These are phyloP conservation scores for Colletotrichum sojae DNA, from an alignment of 2,329 filamentous ascomycete genomes.

Conservation along the genomic window DNA sequence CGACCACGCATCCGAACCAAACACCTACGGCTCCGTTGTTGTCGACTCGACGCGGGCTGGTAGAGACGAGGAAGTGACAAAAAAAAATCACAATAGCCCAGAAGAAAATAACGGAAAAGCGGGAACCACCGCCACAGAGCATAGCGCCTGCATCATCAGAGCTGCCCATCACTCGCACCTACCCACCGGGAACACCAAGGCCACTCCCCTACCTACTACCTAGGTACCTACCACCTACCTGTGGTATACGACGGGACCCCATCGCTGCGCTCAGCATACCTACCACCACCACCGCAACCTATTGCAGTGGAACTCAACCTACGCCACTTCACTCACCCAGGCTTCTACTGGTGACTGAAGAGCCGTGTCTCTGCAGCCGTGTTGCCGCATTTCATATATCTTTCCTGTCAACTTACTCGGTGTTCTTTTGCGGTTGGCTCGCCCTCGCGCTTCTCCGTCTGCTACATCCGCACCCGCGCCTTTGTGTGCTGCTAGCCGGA, in stretches of 20 bases:
- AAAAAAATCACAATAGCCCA: neutral
- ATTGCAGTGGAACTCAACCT: no score
- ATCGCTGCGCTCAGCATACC: no score
- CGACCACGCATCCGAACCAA: neutral
- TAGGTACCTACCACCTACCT: no score
- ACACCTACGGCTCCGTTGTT: neutral
- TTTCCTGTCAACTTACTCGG: slow-evolving; percentile 8
- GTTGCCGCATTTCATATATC: slow-evolving; percentile 18
- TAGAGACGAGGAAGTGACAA: neutral
- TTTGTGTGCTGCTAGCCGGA: slow-evolving; percentile 16
- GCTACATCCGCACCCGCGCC: slow-evolving; percentile 17
- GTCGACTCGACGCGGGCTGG: neutral
- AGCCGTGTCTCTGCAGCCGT: slow-evolving; percentile 8
- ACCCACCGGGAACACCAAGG: no score
- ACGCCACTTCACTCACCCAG: no score
- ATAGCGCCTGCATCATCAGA: slow-evolving; percentile 4
- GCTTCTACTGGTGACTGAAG: neutral
- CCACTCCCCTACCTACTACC: no score
- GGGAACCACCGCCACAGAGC: slow-evolving; percentile 4
- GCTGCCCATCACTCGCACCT: neutral
- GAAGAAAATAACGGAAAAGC: neutral
- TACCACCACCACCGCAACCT: no score
- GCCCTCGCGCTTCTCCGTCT: slow-evolving; percentile 10
- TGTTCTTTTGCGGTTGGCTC: neutral
- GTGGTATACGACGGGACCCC: no score